Evolutionary conservation across 2,329 filamentous ascomycete genomes (phyloP).

Genomic region (Lachnellula arida): DNA sequence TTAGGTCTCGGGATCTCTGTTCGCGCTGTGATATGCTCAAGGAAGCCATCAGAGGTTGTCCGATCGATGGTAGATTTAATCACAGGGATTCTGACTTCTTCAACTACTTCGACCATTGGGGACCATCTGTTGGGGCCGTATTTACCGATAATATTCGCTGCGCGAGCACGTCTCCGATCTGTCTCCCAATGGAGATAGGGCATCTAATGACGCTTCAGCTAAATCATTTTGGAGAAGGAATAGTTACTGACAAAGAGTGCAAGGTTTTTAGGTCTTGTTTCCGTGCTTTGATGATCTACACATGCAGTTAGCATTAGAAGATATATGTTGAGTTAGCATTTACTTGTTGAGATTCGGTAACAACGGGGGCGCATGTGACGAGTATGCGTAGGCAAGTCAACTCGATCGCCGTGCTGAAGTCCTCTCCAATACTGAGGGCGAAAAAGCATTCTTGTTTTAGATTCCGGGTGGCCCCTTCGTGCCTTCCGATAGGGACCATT

Average conservation of each 20-base stretch:
- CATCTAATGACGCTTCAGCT: constrained; percentile 15
- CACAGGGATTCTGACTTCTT: not conserved
- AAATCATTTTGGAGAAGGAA: not conserved
- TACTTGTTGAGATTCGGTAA: constrained; percentile 15
- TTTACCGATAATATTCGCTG: constrained; percentile 10
- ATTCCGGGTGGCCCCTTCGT: constrained; percentile 2
- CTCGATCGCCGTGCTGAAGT: constrained; percentile 14
- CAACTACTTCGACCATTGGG: constrained; percentile 5
- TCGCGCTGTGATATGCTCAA: not conserved
- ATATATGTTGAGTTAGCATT: not conserved
- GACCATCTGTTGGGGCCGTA: constrained; percentile 5
- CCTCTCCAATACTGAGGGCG: constrained; percentile 17
- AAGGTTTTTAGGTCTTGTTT: constrained; percentile 10
- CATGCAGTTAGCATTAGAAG: not conserved
- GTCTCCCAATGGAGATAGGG: constrained; percentile 31
- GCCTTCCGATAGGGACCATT: constrained; percentile 4
- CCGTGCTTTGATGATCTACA: constrained; percentile 3
- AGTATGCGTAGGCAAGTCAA: constrained; percentile 14
- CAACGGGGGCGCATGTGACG: constrained; percentile 20
- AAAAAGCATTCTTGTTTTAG: constrained; percentile 14
- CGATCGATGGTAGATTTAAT: not conserved
- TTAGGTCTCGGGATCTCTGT: not conserved
- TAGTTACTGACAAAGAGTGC: constrained; percentile 14
- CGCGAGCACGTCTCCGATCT: constrained; percentile 14
- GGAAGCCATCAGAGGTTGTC: not conserved